phyloP scores from a whole-genome alignment of 306 rosid species.

The Pterocarpus santalinus region DNA sequence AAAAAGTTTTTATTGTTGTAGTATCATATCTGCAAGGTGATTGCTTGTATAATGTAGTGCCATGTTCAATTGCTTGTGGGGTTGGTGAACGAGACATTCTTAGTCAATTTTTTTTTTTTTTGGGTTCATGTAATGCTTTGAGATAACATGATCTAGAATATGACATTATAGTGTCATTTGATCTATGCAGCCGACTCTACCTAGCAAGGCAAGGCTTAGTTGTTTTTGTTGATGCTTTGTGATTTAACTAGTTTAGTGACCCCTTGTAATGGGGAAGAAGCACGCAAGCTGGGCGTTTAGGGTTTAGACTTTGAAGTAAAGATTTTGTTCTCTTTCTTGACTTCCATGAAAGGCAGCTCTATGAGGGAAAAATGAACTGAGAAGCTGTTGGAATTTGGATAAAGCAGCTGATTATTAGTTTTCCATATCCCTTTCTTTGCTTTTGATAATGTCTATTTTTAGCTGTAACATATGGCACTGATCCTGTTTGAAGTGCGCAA shows the following conservation, averaged over 20 bases:
- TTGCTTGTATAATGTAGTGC: conserved; percentile 9
- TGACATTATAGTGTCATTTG: no score
- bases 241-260: conserved; percentile 4
- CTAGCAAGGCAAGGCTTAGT: no score
- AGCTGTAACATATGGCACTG: not conserved
- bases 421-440: not conserved
- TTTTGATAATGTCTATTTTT: not conserved
- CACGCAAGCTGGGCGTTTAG: not conserved
- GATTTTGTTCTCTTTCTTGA: conserved; percentile 7
- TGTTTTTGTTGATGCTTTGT: not conserved
- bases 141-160: not conserved
- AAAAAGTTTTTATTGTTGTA: no score
- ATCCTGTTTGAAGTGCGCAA: not conserved
- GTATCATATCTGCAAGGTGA: not conserved
- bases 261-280: conserved; percentile 23
- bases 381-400: conserved; percentile 20
- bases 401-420: conserved; percentile 25
- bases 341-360: conserved; percentile 31
- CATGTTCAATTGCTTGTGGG: conserved; percentile 25
- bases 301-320: conserved; percentile 24
- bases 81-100: conserved; percentile 14
- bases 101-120: conserved; percentile 4
- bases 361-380: no score
- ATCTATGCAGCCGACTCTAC: no score
- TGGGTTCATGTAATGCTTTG: not conserved